Percentiles rank a stretch among this genome's conserved stretches.
These are phyloP conservation scores for Punica granatum DNA, from an alignment of 345 rosid species.

Conservation along the genomic window DNA sequence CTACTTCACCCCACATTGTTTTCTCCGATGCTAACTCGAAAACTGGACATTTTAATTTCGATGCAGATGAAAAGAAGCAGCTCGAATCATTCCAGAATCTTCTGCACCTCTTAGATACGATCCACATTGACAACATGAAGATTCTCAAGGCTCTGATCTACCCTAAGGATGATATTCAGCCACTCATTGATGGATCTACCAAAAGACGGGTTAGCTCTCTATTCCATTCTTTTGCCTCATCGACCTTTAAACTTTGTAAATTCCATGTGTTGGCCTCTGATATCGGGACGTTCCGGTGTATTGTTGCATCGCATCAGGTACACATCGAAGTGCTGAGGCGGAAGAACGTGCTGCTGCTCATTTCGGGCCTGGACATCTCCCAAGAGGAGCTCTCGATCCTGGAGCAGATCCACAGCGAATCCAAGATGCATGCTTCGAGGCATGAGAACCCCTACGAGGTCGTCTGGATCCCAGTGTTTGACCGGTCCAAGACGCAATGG, in stretches of 20 bases:
- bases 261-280: too few relatives aligned
- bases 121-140: conserved; percentile 87
- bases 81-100: conserved; percentile 43
- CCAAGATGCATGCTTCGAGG: conserved; percentile 42
- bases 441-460: conserved; percentile 60
- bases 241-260: not conserved
- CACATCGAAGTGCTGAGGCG: conserved; percentile 67
- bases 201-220: conserved; percentile 48
- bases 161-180: conserved; percentile 48
- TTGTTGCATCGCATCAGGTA: conserved; percentile 27
- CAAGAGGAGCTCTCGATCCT: conserved; percentile 69
- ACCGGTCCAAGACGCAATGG: conserved; percentile 25
- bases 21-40: too few relatives aligned
- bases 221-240: not conserved
- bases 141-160: conserved; percentile 70
- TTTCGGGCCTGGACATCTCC: conserved; percentile 65
- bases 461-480: conserved; percentile 83
- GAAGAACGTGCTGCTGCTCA: conserved; percentile 67
- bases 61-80: conserved; percentile 57
- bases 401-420: conserved; percentile 73
- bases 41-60: not conserved
- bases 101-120: conserved; percentile 34
- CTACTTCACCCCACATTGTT: too few relatives aligned
- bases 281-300: not conserved
- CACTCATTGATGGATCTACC: conserved; percentile 62